Conservation (phyloP, 352 stramenopile species). For the Pythium monospermum region DNA sequence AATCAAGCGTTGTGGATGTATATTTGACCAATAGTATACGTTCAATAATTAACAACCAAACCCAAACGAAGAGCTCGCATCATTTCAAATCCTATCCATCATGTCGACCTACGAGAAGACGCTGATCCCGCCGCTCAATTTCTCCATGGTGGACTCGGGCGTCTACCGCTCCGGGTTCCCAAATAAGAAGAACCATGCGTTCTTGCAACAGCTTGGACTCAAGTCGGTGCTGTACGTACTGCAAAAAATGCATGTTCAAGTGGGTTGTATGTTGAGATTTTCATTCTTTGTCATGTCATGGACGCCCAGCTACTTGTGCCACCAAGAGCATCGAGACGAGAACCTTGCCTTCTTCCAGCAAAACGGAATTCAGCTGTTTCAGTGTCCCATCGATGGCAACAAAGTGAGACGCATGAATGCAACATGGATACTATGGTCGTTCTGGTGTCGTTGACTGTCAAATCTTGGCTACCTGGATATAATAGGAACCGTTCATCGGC, state of each 20-base stretch:
- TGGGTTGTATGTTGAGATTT: conserved; percentile 2
- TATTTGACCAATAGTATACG: background rate
- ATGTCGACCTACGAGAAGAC: conserved; percentile 88
- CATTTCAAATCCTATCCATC: background rate
- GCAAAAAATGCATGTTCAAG: too few species aligned
- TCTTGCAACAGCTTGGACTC: conserved; percentile 80
- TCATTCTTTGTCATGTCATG: too few species aligned
- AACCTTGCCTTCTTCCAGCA: conserved; percentile 82
- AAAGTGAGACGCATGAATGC: conserved; percentile 61
- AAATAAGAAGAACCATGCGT: conserved; percentile 85
- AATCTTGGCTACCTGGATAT: background rate
- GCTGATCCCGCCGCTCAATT: conserved; percentile 87
- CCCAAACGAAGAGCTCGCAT: too few species aligned
- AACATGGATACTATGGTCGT: too few species aligned
- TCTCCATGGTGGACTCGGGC: conserved; percentile 84
- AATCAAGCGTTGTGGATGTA: too few species aligned
- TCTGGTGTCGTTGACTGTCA: background rate
- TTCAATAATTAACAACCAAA: background rate
- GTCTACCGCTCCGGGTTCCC: conserved; percentile 87
- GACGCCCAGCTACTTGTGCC: conserved; percentile 59
- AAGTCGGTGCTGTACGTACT: conserved; percentile 84
- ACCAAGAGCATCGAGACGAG: conserved; percentile 78
- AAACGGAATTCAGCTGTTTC: conserved; percentile 76
- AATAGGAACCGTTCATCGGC: conserved; percentile 85
- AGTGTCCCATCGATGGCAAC: conserved; percentile 86